Conservation (phyloP, 495 filamentous ascomycete genomes). For the Penicillium tannophilum region DNA sequence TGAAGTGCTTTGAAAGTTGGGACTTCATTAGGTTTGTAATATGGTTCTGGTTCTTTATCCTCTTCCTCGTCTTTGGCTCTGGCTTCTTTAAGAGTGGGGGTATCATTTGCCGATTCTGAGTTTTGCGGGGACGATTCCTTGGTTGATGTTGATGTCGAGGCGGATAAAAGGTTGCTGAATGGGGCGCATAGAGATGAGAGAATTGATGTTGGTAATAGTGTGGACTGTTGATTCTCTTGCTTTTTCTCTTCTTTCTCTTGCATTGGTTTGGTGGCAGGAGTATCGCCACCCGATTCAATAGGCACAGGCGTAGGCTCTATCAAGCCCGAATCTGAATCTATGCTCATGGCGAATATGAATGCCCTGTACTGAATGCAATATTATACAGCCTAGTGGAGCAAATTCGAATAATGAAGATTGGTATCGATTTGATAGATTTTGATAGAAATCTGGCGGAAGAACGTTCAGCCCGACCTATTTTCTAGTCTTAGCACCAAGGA, state of each 20-base stretch:
- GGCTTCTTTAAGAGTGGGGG: not conserved
- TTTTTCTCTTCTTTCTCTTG: not conserved
- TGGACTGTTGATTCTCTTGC: not conserved
- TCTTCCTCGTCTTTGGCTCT: not conserved
- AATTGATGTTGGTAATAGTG: not conserved
- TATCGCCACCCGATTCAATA: not conserved
- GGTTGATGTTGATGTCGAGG: not conserved
- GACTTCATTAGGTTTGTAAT: constrained; percentile 29
- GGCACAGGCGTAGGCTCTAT: not conserved
- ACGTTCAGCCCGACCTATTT: not conserved
- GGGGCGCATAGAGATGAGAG: constrained; percentile 10
- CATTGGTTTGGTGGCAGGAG: not conserved
- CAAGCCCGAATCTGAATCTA: not conserved
- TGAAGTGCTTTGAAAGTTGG: constrained; percentile 35
- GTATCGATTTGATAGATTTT: not conserved
- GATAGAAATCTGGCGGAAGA: constrained; percentile 2
- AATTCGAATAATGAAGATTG: not conserved
- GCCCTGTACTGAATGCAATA: not conserved
- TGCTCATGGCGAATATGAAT: not conserved
- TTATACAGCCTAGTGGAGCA: not conserved
- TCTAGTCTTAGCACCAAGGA: not conserved
- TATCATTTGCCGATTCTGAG: not conserved
- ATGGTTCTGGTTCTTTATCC: constrained; percentile 19
- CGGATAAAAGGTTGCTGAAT: constrained; percentile 5
- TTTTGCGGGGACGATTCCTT: not conserved